phyloP scores from a whole-genome alignment of 495 filamentous ascomycete species.

The Saxispiralis lemnorum region DNA sequence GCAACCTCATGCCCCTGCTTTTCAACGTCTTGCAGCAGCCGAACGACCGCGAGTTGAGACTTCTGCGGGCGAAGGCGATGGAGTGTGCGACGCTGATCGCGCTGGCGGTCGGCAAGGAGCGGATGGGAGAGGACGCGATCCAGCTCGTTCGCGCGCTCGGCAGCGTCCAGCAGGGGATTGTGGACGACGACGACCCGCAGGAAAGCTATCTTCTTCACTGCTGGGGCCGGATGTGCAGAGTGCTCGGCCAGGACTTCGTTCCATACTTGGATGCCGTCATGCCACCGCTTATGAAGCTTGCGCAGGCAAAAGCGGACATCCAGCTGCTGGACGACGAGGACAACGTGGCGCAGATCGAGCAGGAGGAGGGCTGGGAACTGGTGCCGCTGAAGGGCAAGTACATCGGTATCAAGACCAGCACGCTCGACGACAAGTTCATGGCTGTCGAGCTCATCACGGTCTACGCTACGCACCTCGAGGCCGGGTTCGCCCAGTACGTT shows the following conservation, averaged over 20 bases:
- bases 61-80: conserved; percentile 95
- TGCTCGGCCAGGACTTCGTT: conserved; percentile 75
- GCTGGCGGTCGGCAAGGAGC: conserved; percentile 81
- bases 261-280: conserved; percentile 85
- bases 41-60: conserved; percentile 76
- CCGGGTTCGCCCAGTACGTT: conserved; percentile 80
- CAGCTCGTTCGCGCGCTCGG: conserved; percentile 72
- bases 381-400: conserved; percentile 92
- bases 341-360: conserved; percentile 75
- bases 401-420: conserved; percentile 94
- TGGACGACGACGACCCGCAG: conserved; percentile 88
- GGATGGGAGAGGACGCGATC: conserved; percentile 73
- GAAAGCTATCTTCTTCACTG: conserved; percentile 95
- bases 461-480: conserved; percentile 86
- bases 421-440: conserved; percentile 95
- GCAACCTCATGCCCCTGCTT: conserved; percentile 81
- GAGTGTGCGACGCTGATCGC: conserved; percentile 97
- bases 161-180: conserved; percentile 69
- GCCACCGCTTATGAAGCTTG: conserved; percentile 79
- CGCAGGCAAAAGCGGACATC: conserved; percentile 91
- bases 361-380: conserved; percentile 96
- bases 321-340: conserved; percentile 93
- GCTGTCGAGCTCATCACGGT: conserved; percentile 94
- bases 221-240: conserved; percentile 97
- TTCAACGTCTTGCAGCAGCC: conserved; percentile 77